Evolutionary conservation across 2,329 filamentous ascomycete genomes (phyloP).

Genomic region (Fusarium aywerte): DNA sequence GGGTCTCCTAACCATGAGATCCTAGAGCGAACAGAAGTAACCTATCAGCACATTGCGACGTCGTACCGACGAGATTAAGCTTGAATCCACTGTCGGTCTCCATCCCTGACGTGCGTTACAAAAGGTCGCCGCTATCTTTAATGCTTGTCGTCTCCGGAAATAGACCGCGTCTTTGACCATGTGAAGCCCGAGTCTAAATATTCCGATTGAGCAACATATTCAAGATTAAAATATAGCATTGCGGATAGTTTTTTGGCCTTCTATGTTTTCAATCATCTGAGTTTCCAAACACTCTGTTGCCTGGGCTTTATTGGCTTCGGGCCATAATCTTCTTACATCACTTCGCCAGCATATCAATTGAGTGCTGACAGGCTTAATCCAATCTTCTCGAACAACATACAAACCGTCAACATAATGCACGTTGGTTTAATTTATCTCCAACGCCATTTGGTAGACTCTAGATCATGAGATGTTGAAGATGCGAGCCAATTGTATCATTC

Average conservation of each 20-base stretch:
- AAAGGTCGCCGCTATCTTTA: slow-evolving; percentile 4
- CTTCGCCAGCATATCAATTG: slow-evolving; percentile 1
- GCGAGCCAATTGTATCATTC: slow-evolving; percentile 3
- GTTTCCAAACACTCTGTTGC: not conserved
- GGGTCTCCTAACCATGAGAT: not conserved
- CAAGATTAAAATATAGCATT: not conserved
- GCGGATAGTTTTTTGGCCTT: not conserved
- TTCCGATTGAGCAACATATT: not conserved
- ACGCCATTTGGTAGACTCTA: slow-evolving; percentile 1
- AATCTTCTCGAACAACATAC: not conserved
- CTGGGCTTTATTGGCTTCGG: too few relatives aligned
- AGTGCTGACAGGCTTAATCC: slow-evolving; percentile 13
- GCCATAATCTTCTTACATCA: not conserved
- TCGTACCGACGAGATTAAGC: slow-evolving; percentile 13
- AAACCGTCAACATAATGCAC: not conserved
- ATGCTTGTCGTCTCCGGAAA: not conserved
- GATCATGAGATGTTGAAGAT: not conserved
- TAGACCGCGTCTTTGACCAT: not conserved
- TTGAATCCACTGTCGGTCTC: slow-evolving; percentile 6
- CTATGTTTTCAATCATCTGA: too few relatives aligned
- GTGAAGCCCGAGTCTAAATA: not conserved
- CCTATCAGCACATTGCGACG: not conserved
- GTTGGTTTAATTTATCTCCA: not conserved
- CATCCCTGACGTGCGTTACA: not conserved
- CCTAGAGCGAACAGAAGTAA: not conserved